Evolutionary conservation across 2,329 filamentous ascomycete genomes (phyloP).

Genomic region (Cordyceps pruinosa): DNA sequence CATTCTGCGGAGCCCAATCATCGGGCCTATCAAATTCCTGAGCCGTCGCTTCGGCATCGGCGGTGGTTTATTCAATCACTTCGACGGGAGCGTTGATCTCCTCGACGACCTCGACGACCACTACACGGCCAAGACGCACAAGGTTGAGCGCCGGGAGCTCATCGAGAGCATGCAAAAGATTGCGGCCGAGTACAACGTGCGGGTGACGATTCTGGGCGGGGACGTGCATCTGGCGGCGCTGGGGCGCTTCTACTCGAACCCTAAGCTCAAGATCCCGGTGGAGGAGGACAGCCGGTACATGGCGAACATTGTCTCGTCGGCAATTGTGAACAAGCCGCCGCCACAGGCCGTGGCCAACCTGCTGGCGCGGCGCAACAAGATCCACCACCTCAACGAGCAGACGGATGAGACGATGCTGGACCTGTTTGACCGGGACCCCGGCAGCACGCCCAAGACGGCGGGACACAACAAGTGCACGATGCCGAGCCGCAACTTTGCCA

Average conservation of each 20-base stretch:
- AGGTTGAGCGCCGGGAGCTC: constrained; percentile 73
- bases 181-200: constrained; percentile 77
- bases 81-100: constrained; percentile 89
- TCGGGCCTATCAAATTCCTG: constrained; percentile 81
- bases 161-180: constrained; percentile 77
- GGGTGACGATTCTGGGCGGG: constrained; percentile 86
- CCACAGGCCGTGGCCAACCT: constrained; percentile 84
- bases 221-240: constrained; percentile 90
- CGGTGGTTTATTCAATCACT: constrained; percentile 84
- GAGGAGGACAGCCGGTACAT: constrained; percentile 90
- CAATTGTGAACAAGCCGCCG: constrained; percentile 92
- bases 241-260: constrained; percentile 91
- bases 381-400: constrained; percentile 59
- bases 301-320: constrained; percentile 87
- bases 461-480: constrained; percentile 80
- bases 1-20: constrained; percentile 76
- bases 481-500: constrained; percentile 87
- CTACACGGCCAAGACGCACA: constrained; percentile 88
- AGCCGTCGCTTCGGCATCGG: constrained; percentile 85
- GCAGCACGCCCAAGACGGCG: constrained; percentile 65
- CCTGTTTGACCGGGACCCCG: constrained; percentile 87
- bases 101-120: constrained; percentile 93
- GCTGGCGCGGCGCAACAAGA: constrained; percentile 81
- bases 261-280: constrained; percentile 66
- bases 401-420: constrained; percentile 91